A percentile compares a stretch with the other conserved stretches of the same genome.
phyloP scores from a whole-genome alignment of 208 protist species.

The Crithidia expoeki region DNA sequence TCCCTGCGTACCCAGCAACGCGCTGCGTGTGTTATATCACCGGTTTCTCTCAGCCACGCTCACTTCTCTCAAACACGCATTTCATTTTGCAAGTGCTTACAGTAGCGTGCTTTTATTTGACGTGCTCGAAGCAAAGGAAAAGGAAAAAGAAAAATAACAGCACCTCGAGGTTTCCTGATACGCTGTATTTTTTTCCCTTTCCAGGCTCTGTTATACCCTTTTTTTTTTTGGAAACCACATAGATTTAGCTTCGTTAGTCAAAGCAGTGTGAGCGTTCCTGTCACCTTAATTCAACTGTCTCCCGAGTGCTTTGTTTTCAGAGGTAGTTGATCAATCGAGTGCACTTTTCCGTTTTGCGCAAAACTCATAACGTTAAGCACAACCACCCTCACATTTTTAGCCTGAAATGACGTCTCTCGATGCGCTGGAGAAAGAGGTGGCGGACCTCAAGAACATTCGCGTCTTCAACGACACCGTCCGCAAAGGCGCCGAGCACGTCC shows the following conservation, averaged over 20 bases:
- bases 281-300: not conserved
- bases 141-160: not conserved
- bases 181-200: not conserved
- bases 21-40: too few species aligned
- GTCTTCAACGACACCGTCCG: constrained; percentile 65
- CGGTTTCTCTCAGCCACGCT: too few species aligned
- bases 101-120: too few species aligned
- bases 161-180: not conserved
- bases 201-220: not conserved
- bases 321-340: too few species aligned
- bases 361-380: too few species aligned
- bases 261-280: not conserved
- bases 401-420: constrained; percentile 31
- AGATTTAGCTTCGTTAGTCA: not conserved
- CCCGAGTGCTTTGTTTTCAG: not conserved
- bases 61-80: too few species aligned
- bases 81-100: too few species aligned
- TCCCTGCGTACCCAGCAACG: too few species aligned
- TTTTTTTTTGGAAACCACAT: not conserved
- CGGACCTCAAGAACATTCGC: constrained; percentile 53
- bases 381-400: not conserved
- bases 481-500: constrained; percentile 50
- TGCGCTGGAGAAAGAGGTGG: constrained; percentile 59
- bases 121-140: constrained; percentile 3
- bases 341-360: too few species aligned